Percentiles rank a stretch among this genome's conserved stretches.
Evolutionary conservation across 2,329 filamentous ascomycete species (phyloP).

Genomic region (Aspergillus puulaauensis): DNA sequence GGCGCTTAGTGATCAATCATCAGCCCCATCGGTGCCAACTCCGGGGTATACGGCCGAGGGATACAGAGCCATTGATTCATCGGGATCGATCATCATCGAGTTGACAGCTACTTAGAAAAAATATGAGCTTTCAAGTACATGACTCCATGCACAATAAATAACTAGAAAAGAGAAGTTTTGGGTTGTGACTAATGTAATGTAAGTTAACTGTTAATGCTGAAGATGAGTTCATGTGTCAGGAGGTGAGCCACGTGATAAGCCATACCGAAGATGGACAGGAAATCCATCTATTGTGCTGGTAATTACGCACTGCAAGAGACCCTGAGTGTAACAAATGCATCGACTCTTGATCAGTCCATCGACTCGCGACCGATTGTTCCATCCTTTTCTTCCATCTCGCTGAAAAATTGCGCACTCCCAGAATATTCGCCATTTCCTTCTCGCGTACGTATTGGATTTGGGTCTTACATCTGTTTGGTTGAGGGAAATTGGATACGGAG

Average conservation of each 20-base stretch:
- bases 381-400: neutral
- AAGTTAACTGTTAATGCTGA: neutral
- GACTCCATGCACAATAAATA: neutral
- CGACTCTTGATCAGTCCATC: slow-evolving; percentile 11
- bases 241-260: slow-evolving; percentile 26
- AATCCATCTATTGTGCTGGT: slow-evolving; percentile 23
- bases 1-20: slow-evolving; percentile 13
- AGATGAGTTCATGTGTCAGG: slow-evolving; percentile 1
- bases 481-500: neutral
- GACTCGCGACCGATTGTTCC: neutral
- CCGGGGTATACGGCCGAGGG: neutral
- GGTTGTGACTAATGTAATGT: neutral
- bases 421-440: neutral
- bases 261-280: slow-evolving; percentile 15
- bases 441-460: neutral
- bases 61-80: neutral
- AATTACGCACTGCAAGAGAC: slow-evolving; percentile 23
- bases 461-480: neutral
- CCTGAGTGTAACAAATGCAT: slow-evolving; percentile 15
- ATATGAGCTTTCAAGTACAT: neutral
- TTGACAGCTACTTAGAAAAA: neutral
- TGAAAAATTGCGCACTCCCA: neutral
- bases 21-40: neutral
- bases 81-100: neutral
- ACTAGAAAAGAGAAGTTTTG: neutral